A percentile compares a stretch with the other conserved stretches of the same genome.
These are phyloP conservation scores for Plantago ovata DNA, from an alignment of 257 asterid genomes.

Conservation along the genomic window DNA sequence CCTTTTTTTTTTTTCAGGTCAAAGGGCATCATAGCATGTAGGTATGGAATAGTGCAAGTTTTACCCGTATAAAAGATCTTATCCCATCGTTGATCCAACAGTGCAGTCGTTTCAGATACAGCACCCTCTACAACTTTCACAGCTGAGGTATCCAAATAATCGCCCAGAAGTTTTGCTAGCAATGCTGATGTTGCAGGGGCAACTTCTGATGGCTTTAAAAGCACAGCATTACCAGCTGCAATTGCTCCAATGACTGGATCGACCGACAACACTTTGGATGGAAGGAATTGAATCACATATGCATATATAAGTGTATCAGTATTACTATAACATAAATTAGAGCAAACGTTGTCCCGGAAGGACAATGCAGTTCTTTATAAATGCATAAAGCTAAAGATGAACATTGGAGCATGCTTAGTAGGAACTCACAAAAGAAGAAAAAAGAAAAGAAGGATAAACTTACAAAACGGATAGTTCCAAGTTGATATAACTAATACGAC, in stretches of 20 bases:
- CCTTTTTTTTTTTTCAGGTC: neutral
- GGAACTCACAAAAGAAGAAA: too few species aligned
- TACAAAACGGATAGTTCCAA: conserved; percentile 94
- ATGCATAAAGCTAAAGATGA: neutral
- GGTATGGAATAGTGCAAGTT: neutral
- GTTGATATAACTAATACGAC: conserved; percentile 76
- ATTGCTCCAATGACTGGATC: conserved; percentile 87
- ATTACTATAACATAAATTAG: neutral
- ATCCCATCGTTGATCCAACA: conserved; percentile 66
- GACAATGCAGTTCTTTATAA: neutral
- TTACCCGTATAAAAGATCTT: conserved; percentile 74
- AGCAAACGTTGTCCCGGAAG: neutral
- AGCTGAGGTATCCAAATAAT: conserved; percentile 76
- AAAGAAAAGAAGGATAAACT: too few species aligned
- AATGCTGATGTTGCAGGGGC: conserved; percentile 60
- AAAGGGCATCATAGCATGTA: neutral
- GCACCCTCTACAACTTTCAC: conserved; percentile 75
- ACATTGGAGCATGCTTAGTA: neutral
- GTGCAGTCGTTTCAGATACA: conserved; percentile 41
- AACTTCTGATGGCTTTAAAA: conserved; percentile 65
- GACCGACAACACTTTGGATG: conserved; percentile 49
- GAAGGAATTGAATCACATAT: neutral
- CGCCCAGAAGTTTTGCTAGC: conserved; percentile 58
- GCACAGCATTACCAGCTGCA: conserved; percentile 87
- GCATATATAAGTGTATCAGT: neutral